A percentile compares a stretch with the other conserved stretches of the same genome.
phyloP scores from a whole-genome alignment of 768 basidiomycete genomes.

The Kwoniella sp. region DNA sequence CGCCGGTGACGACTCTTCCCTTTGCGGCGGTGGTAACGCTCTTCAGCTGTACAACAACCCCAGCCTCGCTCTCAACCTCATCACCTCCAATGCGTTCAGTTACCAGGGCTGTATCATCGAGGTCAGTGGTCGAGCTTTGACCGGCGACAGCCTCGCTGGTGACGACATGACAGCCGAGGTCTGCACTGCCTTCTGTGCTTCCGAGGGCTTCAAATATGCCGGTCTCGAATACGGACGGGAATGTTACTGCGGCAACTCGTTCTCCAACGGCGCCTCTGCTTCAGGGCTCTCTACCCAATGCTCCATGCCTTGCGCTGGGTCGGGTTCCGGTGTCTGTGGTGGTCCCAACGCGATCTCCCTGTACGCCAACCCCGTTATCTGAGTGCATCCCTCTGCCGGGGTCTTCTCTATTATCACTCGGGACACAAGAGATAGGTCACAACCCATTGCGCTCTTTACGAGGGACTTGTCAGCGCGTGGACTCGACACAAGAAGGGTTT shows the following conservation, averaged over 20 bases:
- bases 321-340: conserved; percentile 25
- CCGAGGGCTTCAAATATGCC: conserved; percentile 27
- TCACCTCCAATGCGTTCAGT: conserved; percentile 19
- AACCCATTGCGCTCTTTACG: too few species aligned
- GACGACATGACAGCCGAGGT: conserved; percentile 28
- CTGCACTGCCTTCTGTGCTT: conserved; percentile 35
- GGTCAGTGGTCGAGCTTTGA: conserved; percentile 38
- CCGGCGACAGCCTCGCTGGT: conserved; percentile 24
- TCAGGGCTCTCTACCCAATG: conserved; percentile 22
- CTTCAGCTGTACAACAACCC: conserved; percentile 32
- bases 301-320: conserved; percentile 38
- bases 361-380: conserved; percentile 3
- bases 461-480: too few species aligned
- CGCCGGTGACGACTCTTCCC: conserved; percentile 13
- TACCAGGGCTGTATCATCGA: conserved; percentile 34
- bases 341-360: conserved; percentile 31
- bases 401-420: too few species aligned
- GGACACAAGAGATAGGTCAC: too few species aligned
- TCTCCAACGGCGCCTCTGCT: conserved; percentile 37
- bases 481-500: too few species aligned
- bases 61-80: conserved; percentile 15
- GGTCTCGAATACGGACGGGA: conserved; percentile 41
- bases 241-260: conserved; percentile 40
- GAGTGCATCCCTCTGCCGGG: not conserved
- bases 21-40: conserved; percentile 27